Base-by-base conservation (phyloP, 257 asterid species). In the Solanum chmielewskii region DNA sequence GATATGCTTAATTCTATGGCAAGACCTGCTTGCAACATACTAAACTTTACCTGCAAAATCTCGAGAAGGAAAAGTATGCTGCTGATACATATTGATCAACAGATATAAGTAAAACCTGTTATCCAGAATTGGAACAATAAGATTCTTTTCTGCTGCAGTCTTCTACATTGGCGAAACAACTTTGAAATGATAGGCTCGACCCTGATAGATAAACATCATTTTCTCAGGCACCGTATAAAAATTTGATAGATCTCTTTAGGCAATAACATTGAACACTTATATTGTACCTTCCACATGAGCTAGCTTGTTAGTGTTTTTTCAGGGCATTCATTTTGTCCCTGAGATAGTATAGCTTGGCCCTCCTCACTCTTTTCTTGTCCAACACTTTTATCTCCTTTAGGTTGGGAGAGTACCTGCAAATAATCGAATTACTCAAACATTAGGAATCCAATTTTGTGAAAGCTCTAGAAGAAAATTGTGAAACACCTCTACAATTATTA, bases 291-390 rank as follows among this genome's bases (percentile, higher is more conserved):
- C 16, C 42, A 47, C 37, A 29, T 10, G 29, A 80, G 85, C 85
- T 80, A 70, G 29, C 78, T 35, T 31, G 82, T 87, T 92, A 94
- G 10, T 92, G 91, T 92, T 89, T 96, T 92, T 92, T 97, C 23
- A 97, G 95, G 56, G 99, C 95, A 71, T 95, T 95, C 99, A 94
- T 95, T 90, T 89, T 97, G 49, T 94, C 97, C 91, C 98, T 93
- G 86, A 95, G 98, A 90, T 94, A 97, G 94, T 97, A 97, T 66
- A 97, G 97, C 94, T 95, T 97, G 89, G 99, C 98, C 93, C 99
- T 95, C 91, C 98, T 92, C 91, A 97, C 99, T 92, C 89, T 97
- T 95, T 93, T 94, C 95, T 94, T 95, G 90, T 95, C 99, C 94
- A 97, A 70, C 88, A 97, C 96, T 93, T 93, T 93, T 77, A 97